Base-by-base conservation (phyloP, 2,329 filamentous ascomycete genomes). In the Fusarium goolgardi region DNA sequence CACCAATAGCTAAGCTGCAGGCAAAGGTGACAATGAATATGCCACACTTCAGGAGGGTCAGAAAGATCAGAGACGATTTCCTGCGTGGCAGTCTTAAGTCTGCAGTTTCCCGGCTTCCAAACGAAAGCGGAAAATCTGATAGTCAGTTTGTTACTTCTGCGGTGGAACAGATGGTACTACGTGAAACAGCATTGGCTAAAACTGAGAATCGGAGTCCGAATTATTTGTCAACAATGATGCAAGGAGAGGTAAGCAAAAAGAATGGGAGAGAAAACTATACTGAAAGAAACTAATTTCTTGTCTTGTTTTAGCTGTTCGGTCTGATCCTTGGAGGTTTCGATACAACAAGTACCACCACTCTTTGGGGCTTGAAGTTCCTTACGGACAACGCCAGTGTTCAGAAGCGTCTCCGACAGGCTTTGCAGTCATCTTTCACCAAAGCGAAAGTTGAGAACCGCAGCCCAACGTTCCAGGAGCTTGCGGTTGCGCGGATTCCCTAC, bases 231-330 rank as follows among this genome's bases (percentile, higher is more conserved):
- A 34, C 29, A 0, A 49, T 49, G 45, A 49, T 49, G 31, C 45
- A 49, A 34, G 45, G 20, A 18, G 45, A 49, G 16, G 20, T 49
- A 34, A 18, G 20, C 5, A 25, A 2, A 18, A 9, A 0, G 4
- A 18, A 8, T 15, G 18, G 0, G 8, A 23, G 5, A 31, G 6
- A 1, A 18, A 32, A 1, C 3, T 10, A 9, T 20, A 6, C 5
- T 3, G 16, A n/a, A 12, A 3, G 18, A 34, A 13, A 23, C 20
- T 47, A 18, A 47, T 21, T 4, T 3, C 3, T 10, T 16, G 15
- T 18, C 2, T 34, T 2, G 7, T 39, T 8, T 5, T 23, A 47
- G 45, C 13, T 47, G 12, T 47, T 47, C 5, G 45, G 45, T 10
- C 13, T 47, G 29, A 47, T 47, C 29, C 29, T 47, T 2, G 29